Evolutionary conservation across 176 grass and related monocot genomes (phyloP), one percentile per base, ranked within the genome.

Genomic region (Oropetium thomaeum): DNA sequence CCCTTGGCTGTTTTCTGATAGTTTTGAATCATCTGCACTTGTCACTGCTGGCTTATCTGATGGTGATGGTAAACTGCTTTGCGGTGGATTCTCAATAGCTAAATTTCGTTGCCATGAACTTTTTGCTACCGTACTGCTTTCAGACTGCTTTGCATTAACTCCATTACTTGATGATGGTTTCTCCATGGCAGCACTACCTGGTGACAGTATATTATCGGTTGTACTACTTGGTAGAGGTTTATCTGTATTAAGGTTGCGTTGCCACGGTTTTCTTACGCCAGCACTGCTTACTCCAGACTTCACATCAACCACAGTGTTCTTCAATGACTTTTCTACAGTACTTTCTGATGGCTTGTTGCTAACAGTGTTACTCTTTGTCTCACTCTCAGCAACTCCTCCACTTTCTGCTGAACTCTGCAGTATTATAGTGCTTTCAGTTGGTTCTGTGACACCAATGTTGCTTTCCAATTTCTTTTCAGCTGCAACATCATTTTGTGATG

Each of bases 161-260:
- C 54, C 69, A 39, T 83, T 80, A 68, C 81, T 58, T 73, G 86
- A 61, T 57, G 70, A 88, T 62, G 37, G 75, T n/a, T 88, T 74
- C 69, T 83, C 86, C 45, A 30, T 70, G 54, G 62, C 55, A 47
- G 70, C 55, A 83, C 45, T 61, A 17, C 29, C 64, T 7, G 6
- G 37, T 45, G 70, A 83, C 79, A 75, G 30, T 20, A n/a, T n/a
- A n/a, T 80, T 80, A 31, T 80, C 76, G 29, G 63, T 32, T 58
- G 76, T 52, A 55, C 35, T 75, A 69, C 16, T 88, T 20, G 51
- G 34, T 31, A 65, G 55, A 0, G 45, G 75, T 66, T 80, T 84
- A 31, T 88, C 64, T 57, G 45, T 80, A 31, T 67, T 35, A 67
- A 74, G 5, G 64, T 19, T 80, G 26, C 13, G 86, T 38, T 84